A percentile compares a stretch with the other conserved stretches of the same genome.
Conservation (phyloP, 2,329 filamentous ascomycete species). For the Ceratocystis papillata region DNA sequence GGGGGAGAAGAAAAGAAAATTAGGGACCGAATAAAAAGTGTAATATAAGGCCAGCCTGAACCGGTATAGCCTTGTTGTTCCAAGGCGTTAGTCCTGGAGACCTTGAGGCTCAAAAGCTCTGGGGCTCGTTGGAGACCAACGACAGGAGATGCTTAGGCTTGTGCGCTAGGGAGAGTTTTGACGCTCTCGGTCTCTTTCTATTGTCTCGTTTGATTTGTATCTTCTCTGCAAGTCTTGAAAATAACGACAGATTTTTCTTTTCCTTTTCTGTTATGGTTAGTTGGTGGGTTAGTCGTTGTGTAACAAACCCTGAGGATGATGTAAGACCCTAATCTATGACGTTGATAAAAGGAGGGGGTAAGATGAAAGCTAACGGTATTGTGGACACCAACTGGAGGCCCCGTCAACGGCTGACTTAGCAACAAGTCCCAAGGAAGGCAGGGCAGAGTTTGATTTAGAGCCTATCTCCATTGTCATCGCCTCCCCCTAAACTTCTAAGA, state of each 20-base stretch:
- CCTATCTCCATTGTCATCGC: too few relatives aligned
- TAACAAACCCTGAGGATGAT: not conserved
- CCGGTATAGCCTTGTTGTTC: not conserved
- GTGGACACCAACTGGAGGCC: not conserved
- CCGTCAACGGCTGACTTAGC: not conserved
- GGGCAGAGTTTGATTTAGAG: too few relatives aligned
- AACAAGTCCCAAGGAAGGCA: too few relatives aligned
- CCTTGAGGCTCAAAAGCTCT: conserved; percentile 1
- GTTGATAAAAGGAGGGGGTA: not conserved
- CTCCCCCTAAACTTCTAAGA: not conserved
- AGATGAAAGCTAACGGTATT: not conserved
- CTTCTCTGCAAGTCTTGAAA: not conserved
- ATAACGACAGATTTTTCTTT: not conserved
- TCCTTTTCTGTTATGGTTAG: not conserved
- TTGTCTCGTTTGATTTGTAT: not conserved
- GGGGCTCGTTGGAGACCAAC: not conserved
- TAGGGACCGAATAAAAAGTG: not conserved
- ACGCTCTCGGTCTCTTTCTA: too few relatives aligned
- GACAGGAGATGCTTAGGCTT: not conserved
- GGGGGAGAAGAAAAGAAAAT: not conserved
- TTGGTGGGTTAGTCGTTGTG: not conserved
- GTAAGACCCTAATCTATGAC: not conserved
- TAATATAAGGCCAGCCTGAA: not conserved
- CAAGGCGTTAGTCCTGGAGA: not conserved
- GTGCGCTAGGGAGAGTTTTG: not conserved